Evolutionary conservation across 2,329 filamentous ascomycete genomes (phyloP), one percentile per base, ranked within the genome.

Genomic region (Clonostachys rhizophaga): DNA sequence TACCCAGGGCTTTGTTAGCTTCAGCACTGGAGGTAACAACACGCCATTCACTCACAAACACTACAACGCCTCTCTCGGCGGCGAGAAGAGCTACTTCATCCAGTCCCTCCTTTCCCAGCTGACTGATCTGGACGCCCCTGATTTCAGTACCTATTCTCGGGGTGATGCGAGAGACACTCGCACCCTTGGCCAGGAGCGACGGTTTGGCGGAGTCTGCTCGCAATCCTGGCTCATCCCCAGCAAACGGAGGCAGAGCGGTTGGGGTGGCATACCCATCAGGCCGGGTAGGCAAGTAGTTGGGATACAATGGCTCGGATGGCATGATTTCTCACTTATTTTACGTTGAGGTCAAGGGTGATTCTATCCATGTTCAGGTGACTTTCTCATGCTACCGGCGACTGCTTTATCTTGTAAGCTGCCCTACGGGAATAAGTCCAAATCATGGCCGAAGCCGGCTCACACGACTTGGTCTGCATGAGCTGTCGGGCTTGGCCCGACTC

Each of bases 221-320:
- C 11, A 41, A 44, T 5, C 63, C 63, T 3, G 63, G 63, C 41
- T 66, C 63, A 13, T 59, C 54, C 3, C 43, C 55, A 3, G 61
- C 58, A 34, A 64, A 64, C 43, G 49, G 48, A 40, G 61, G 55
- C 2, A 64, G 46, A 6, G 47, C 47, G 8, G 55, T 44, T 3
- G 59, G 57, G 0, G 54, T 50, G 8, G 43, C 47, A 34, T 55
- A 65, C 3, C 62, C 62, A n/a, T 64, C 60, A 0, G 59, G 55
- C 43, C 62, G 54, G 30, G 59, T 65, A 24, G 62, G 62, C 9
- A 65, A 52, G 40, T 65, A 65, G 7, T 55, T 54, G 37, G 62
- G 60, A 48, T 65, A 65, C 7, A 64, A 41, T 6, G 62, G 62
- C 11, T 53, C 50, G 2, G 61, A 54, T 48, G 56, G 33, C 55